Evolutionary conservation across 306 rosid species (phyloP), one percentile per base, ranked within the genome.

Genomic region (Lathyrus aphaca): DNA sequence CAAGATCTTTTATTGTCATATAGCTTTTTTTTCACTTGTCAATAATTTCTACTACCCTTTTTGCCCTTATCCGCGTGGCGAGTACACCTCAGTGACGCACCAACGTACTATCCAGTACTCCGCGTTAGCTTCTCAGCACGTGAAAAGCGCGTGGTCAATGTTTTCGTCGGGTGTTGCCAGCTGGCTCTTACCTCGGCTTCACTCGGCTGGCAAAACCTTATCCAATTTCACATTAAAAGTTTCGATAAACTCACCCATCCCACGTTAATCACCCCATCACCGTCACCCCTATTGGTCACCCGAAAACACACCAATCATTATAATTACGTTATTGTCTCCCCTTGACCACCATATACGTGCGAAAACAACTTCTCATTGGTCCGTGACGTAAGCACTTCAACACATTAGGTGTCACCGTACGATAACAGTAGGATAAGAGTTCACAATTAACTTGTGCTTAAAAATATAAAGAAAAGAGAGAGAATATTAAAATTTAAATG

Each of bases 371-470:
- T 67, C 23, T 21, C 61, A 79, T 82, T 82, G 74, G 83, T 25
- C 72, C 11, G 66, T 75, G 74, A 67, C 74, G 57, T 49, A 15
- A 30, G 16, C 32, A 6, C 8, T 8, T 25, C 12, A 21, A 18
- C 38, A 0, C 42, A 23, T 5, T 6, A 18, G 66, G 55, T 64
- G 48, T 15, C 62, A 54, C 37, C 48, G 48, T 55, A 71, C 69
- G 53, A 25, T 35, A 18, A 70, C 55, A 37, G 30, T 53, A 53
- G 59, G 74, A 78, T 77, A 77, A 74, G 71, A 53, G 68, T 51
- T 43, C 86, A 82, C 81, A 81, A 82, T 74, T 74, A 74, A 27
- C 64, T 74, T 82, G 78, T 74, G 86, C 78, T 64, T 38, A 15
- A 17, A 30, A 74, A 44, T 14, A 12, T 4, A 17, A 38, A 59